Base-by-base conservation (phyloP, 1,139 yeast genomes). In the Hanseniaspora uvarum region DNA sequence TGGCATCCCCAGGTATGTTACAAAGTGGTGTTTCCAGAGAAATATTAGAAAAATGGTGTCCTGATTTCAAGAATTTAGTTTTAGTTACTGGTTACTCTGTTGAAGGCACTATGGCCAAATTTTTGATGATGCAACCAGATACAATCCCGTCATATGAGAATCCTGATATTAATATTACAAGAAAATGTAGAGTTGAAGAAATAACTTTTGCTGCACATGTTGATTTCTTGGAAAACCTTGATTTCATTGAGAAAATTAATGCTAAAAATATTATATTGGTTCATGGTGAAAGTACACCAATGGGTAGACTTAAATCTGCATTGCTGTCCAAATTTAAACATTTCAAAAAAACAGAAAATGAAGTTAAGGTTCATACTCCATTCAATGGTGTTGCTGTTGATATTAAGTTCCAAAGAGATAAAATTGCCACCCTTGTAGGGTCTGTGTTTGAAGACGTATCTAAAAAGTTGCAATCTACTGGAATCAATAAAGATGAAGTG, bases 171-270 rank as follows among this genome's bases (percentile, higher is more conserved):
- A 78, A 80, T 53, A 83, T 92, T 45, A 96, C 97, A 2, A 79
- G 98, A 63, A 76, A 97, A 58, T 72, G 94, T 57, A 79, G 79
- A 41, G 82, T 92, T n/a, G 97, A 92, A 60, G 99, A 92, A 67
- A 83, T 92, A 11, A 89, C 97, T 2, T 92, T 92, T 74, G 98
- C 98, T 5, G 99, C 99, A 0, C 99, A 92, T 69, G 99, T 94
- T 19, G 98, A 94, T 66, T 92, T 84, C 68, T 89, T 86, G 62
- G 96, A 92, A 65, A 92, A 92, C 62, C 75, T 95, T 0, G 87
- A 85, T 57, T 92, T 92, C 63, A 92, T 92, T 55, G 96, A 89
- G 62, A 73, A 81, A 58, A 87, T 92, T 5, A 83, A 84, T 57
- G 95, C 99, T 0, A 78, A 78, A 58, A 81, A 84, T 56, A 83